Evolutionary conservation across 441 rosid species (phyloP).

Genomic region (Erodium moschatum): DNA sequence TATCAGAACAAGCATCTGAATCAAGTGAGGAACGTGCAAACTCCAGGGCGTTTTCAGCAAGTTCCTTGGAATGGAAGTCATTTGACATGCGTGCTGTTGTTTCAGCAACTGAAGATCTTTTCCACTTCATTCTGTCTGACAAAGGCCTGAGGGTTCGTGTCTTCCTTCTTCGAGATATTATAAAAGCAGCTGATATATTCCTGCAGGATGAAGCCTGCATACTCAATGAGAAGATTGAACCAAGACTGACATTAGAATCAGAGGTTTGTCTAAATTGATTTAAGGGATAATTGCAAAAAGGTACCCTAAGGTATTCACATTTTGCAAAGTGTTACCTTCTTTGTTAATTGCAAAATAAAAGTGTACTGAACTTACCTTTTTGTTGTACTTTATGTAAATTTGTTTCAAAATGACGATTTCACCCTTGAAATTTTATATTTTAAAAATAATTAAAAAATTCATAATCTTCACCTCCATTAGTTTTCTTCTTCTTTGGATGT

Average conservation of each 20-base stretch:
- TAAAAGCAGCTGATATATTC: slow-evolving; percentile 53
- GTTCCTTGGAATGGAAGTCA: slow-evolving; percentile 56
- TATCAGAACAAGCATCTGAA: slow-evolving; percentile 72
- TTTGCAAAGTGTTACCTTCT: too few relatives aligned
- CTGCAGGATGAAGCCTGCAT: slow-evolving; percentile 43
- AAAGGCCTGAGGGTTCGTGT: slow-evolving; percentile 76
- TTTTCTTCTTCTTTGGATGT: too few relatives aligned
- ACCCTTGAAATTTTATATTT: too few relatives aligned
- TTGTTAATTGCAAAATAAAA: too few relatives aligned
- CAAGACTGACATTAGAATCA: slow-evolving; percentile 18
- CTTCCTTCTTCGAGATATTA: slow-evolving; percentile 71
- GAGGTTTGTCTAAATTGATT: slow-evolving; percentile 37
- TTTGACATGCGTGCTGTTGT: slow-evolving; percentile 84
- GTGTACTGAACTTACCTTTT: too few relatives aligned
- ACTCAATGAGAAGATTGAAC: slow-evolving; percentile 26
- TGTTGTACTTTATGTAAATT: not conserved
- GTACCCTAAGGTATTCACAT: too few relatives aligned
- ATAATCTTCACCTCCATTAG: too few relatives aligned
- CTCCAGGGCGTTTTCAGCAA: slow-evolving; percentile 23
- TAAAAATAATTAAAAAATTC: too few relatives aligned
- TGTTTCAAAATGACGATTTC: too few relatives aligned
- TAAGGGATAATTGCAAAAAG: not conserved
- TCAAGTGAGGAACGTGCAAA: slow-evolving; percentile 34
- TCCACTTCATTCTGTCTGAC: slow-evolving; percentile 67
- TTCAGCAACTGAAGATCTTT: slow-evolving; percentile 84